Percentiles rank a stretch among this genome's conserved stretches.
Conservation (phyloP, 345 rosid genomes). For the Linum trigynum region DNA sequence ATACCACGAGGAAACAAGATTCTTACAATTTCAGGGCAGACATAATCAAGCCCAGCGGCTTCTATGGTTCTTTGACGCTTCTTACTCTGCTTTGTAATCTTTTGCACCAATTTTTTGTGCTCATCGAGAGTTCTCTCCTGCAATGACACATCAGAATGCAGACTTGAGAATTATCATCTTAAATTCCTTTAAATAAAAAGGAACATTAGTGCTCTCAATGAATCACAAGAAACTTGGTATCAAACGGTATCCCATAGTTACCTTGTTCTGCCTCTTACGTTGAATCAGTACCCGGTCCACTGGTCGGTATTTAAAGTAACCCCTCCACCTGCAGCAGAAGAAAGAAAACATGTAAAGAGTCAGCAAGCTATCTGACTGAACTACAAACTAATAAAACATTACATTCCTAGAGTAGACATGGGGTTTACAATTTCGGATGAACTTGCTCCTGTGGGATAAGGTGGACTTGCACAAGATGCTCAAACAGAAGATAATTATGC, state of each 20-base stretch:
- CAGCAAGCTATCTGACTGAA: neutral
- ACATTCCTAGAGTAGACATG: neutral
- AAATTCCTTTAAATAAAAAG: too few relatives aligned
- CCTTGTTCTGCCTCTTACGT: conserved; percentile 62
- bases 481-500: conserved; percentile 76
- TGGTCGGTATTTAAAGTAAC: conserved; percentile 47
- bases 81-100: conserved; percentile 53
- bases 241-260: neutral
- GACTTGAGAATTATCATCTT: neutral
- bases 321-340: conserved; percentile 61
- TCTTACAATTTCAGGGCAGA: conserved; percentile 86
- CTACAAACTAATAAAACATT: neutral
- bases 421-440: conserved; percentile 66
- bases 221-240: neutral
- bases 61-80: conserved; percentile 60
- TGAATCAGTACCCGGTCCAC: conserved; percentile 56
- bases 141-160: neutral
- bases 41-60: conserved; percentile 60
- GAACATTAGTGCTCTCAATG: neutral
- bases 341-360: neutral
- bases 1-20: neutral
- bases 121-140: conserved; percentile 87
- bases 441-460: conserved; percentile 56
- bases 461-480: conserved; percentile 76
- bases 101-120: conserved; percentile 59